A percentile compares a stretch with the other conserved stretches of the same genome.
phyloP scores from a whole-genome alignment of 2,329 filamentous ascomycete genomes.

The Paracoccidioides lutzii region DNA sequence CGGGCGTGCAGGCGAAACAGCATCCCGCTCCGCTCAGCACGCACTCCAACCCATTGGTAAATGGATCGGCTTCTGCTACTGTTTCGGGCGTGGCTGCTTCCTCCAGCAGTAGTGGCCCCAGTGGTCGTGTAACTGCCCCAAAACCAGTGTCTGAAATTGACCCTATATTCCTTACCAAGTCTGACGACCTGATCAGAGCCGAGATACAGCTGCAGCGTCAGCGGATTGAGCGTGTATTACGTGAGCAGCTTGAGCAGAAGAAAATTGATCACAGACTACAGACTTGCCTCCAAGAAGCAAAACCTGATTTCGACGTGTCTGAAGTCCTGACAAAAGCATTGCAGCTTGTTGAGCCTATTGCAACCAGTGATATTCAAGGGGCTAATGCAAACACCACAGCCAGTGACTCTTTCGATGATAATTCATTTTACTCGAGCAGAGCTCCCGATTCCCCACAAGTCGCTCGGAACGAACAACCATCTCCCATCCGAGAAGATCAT shows the following conservation, averaged over 20 bases:
- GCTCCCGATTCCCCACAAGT: slow-evolving; percentile 59
- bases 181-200: slow-evolving; percentile 68
- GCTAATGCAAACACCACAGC: slow-evolving; percentile 50
- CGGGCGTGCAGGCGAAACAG: slow-evolving; percentile 12
- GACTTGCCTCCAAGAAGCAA: slow-evolving; percentile 39
- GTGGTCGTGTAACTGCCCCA: slow-evolving; percentile 15
- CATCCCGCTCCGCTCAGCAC: slow-evolving; percentile 4
- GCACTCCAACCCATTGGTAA: slow-evolving; percentile 10
- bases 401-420: slow-evolving; percentile 79
- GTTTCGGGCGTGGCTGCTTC: slow-evolving; percentile 11
- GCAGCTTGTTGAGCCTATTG: slow-evolving; percentile 56
- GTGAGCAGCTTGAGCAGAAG: slow-evolving; percentile 62
- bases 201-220: slow-evolving; percentile 70
- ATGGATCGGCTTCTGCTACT: slow-evolving; percentile 13
- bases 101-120: slow-evolving; percentile 13
- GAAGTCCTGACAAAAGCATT: slow-evolving; percentile 61
- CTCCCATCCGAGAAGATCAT: slow-evolving; percentile 15
- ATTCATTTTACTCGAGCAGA: slow-evolving; percentile 92
- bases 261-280: slow-evolving; percentile 37
- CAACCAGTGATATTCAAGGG: slow-evolving; percentile 41
- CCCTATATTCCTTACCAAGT: slow-evolving; percentile 74
- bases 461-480: slow-evolving; percentile 19
- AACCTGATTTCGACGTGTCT: slow-evolving; percentile 55
- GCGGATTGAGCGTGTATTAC: slow-evolving; percentile 63
- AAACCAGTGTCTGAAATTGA: slow-evolving; percentile 57